These are phyloP conservation scores for Suhomyces prunicola DNA, from an alignment of 805 yeast species.

Conservation along the genomic window DNA sequence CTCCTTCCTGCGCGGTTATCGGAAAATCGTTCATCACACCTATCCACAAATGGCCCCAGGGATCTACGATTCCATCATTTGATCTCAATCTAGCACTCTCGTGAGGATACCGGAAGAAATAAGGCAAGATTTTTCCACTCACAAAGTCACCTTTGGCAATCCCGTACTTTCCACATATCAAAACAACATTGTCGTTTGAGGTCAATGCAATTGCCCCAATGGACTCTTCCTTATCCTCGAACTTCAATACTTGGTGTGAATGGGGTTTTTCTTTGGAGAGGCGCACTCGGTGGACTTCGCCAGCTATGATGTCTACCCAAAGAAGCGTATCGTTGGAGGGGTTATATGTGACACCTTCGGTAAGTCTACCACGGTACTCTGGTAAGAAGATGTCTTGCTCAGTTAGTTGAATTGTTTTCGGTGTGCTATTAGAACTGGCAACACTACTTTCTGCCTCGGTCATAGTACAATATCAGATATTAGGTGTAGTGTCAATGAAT, in stretches of 20 bases:
- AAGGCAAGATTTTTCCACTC: conserved; percentile 29
- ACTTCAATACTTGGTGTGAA: conserved; percentile 38
- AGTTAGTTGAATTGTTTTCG: background rate
- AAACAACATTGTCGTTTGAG: conserved; percentile 42
- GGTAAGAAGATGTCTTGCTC: conserved; percentile 12
- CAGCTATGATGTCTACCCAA: conserved; percentile 47
- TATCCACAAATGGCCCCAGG: conserved; percentile 71
- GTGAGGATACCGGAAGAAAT: conserved; percentile 38
- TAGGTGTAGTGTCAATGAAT: too few relatives aligned
- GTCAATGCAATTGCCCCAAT: conserved; percentile 77
- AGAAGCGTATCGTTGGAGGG: conserved; percentile 49
- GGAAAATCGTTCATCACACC: conserved; percentile 73
- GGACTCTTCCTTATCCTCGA: conserved; percentile 38
- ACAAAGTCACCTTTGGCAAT: conserved; percentile 52
- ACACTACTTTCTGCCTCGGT: background rate
- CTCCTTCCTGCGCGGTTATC: conserved; percentile 20
- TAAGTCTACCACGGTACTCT: conserved; percentile 44
- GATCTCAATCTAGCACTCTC: conserved; percentile 38
- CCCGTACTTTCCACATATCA: conserved; percentile 66
- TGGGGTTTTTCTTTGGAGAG: conserved; percentile 11
- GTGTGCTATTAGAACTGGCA: background rate
- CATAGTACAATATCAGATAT: background rate
- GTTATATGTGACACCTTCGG: conserved; percentile 69
- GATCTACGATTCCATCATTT: conserved; percentile 81
- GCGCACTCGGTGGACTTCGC: conserved; percentile 37